These are phyloP conservation scores for Puya raimondii DNA, from an alignment of 176 grass and related monocot species.

Conservation along the genomic window DNA sequence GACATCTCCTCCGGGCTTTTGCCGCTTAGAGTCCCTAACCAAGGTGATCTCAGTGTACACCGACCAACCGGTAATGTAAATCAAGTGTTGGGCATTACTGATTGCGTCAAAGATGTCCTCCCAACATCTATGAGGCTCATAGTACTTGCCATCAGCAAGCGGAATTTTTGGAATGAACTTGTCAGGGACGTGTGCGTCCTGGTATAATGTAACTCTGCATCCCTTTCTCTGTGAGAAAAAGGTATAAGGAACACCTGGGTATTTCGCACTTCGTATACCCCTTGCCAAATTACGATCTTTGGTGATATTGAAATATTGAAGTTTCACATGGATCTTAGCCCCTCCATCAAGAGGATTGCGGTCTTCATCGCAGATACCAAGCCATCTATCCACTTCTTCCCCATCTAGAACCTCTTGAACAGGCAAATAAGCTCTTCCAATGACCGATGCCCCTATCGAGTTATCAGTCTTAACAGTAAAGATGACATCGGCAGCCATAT, in stretches of 20 bases:
- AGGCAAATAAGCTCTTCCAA: slow-evolving; percentile 42
- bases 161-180: slow-evolving; percentile 41
- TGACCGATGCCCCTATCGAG: slow-evolving; percentile 32
- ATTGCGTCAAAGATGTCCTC: slow-evolving; percentile 54
- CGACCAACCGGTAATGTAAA: slow-evolving; percentile 51
- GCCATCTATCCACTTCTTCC: slow-evolving; percentile 32
- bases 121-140: slow-evolving; percentile 54
- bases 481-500: slow-evolving; percentile 48
- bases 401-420: slow-evolving; percentile 31
- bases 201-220: slow-evolving; percentile 47
- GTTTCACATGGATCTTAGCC: slow-evolving; percentile 40
- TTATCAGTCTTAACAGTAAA: slow-evolving; percentile 43
- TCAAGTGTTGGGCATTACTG: slow-evolving; percentile 29
- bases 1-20: slow-evolving; percentile 24
- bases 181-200: slow-evolving; percentile 47
- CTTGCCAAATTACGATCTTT: slow-evolving; percentile 37
- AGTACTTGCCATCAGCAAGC: slow-evolving; percentile 28
- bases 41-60: slow-evolving; percentile 52
- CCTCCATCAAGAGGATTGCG: slow-evolving; percentile 22
- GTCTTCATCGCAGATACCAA: slow-evolving; percentile 22
- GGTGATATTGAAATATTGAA: slow-evolving; percentile 44
- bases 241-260: slow-evolving; percentile 58
- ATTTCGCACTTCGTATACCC: slow-evolving; percentile 32
- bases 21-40: slow-evolving; percentile 22
- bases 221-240: slow-evolving; percentile 52